phyloP scores from a whole-genome alignment of 441 rosid species.

The Hura crepitans region DNA sequence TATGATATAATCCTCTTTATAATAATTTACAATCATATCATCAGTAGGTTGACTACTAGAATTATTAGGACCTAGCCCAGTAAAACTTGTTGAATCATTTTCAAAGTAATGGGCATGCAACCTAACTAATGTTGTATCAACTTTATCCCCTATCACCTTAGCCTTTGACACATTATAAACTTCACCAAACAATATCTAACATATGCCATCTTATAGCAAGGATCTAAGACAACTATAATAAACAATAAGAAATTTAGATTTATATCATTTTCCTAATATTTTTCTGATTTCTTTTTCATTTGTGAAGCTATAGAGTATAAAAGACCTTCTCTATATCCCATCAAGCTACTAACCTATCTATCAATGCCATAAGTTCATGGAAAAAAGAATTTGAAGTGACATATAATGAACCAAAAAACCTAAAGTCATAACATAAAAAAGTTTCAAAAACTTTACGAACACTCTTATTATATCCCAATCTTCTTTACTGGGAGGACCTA shows the following conservation, averaged over 20 bases:
- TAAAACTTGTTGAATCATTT: no score
- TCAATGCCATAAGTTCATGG: not conserved
- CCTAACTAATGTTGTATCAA: no score
- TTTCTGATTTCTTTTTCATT: not conserved
- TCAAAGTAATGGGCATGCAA: no score
- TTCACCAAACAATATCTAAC: not conserved
- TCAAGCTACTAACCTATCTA: not conserved
- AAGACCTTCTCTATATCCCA: not conserved
- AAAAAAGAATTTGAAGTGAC: not conserved
- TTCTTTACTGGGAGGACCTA: not conserved
- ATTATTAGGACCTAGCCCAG: no score
- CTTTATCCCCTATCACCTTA: not conserved
- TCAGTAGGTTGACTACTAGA: no score
- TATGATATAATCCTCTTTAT: no score
- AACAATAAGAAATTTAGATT: not conserved
- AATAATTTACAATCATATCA: no score
- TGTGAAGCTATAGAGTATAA: not conserved
- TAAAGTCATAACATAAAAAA: not conserved
- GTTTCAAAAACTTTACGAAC: not conserved
- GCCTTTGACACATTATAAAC: not conserved
- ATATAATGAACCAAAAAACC: not conserved
- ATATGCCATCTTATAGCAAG: not conserved
- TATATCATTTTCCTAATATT: not conserved
- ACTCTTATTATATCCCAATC: not conserved
- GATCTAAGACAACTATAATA: no score